Conservation (phyloP, 805 yeast genomes). For the Limtongia smithiae region DNA sequence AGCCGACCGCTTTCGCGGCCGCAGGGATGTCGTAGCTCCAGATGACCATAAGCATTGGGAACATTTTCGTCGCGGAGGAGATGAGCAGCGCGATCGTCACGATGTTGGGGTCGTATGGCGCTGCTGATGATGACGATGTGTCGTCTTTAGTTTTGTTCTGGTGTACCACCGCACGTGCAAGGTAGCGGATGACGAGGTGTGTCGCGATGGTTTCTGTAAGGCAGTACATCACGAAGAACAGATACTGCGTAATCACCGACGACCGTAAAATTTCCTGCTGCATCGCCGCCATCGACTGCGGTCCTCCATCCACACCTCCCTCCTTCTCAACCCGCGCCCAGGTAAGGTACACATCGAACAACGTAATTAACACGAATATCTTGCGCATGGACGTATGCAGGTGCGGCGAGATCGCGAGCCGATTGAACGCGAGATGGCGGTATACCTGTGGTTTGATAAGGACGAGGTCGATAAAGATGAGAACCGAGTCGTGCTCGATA, state of each 20-base stretch:
- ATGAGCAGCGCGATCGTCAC: slow-evolving; percentile 67
- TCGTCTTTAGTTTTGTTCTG: background rate
- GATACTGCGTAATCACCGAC: slow-evolving; percentile 40
- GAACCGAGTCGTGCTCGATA: slow-evolving; percentile 82
- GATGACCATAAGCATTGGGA: slow-evolving; percentile 88
- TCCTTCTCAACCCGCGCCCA: slow-evolving; percentile 86
- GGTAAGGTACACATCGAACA: slow-evolving; percentile 83
- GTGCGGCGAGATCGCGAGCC: slow-evolving; percentile 37
- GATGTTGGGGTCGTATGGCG: slow-evolving; percentile 37
- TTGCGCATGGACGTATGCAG: slow-evolving; percentile 39
- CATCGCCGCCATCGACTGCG: background rate
- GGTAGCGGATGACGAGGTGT: slow-evolving; percentile 39
- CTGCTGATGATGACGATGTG: background rate
- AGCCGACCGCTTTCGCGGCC: slow-evolving; percentile 55
- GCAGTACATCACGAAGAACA: slow-evolving; percentile 39
- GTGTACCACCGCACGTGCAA: slow-evolving; percentile 32
- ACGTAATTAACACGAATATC: slow-evolving; percentile 56
- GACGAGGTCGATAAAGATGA: slow-evolving; percentile 77
- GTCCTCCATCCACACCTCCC: slow-evolving; percentile 35
- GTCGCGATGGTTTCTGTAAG: slow-evolving; percentile 36
- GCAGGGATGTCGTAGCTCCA: slow-evolving; percentile 93
- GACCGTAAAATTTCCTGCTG: slow-evolving; percentile 29
- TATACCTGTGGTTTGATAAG: slow-evolving; percentile 76
- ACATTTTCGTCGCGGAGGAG: slow-evolving; percentile 73
- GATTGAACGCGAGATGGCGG: slow-evolving; percentile 79